Percentiles rank a stretch among this genome's conserved stretches.
Evolutionary conservation across 306 rosid genomes (phyloP).

Genomic region (Leucaena leucocephala): DNA sequence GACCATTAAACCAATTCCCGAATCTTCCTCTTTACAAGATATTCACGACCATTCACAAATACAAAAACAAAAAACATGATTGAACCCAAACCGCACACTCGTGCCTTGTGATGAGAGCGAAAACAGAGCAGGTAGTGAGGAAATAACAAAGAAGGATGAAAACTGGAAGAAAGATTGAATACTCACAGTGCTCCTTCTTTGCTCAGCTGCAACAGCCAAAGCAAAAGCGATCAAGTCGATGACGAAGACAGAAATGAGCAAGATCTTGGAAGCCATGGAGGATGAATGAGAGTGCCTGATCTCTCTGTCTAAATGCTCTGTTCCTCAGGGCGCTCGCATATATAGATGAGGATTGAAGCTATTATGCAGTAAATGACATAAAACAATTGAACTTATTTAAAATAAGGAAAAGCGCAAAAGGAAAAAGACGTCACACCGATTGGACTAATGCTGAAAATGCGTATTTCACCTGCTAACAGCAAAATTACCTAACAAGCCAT

Average conservation of each 20-base stretch:
- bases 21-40: background rate
- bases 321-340: background rate
- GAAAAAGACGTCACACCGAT: constrained; percentile 45
- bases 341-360: background rate
- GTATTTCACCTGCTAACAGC: background rate
- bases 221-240: constrained; percentile 21
- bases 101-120: background rate
- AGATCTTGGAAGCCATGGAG: constrained; percentile 21
- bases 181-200: constrained; percentile 18
- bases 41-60: background rate
- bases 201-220: constrained; percentile 20
- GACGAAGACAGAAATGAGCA: constrained; percentile 11
- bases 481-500: constrained; percentile 29
- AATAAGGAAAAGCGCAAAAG: background rate
- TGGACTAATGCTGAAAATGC: constrained; percentile 13
- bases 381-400: background rate
- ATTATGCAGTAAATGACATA: background rate
- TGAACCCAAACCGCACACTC: background rate
- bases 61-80: background rate
- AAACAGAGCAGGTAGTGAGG: background rate
- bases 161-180: background rate
- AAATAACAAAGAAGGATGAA: background rate
- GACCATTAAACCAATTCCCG: too few species aligned
- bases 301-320: background rate
- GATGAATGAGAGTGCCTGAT: constrained; percentile 2